Conservation (phyloP, 169 alveolate species). For the Cystoisospora suis region DNA sequence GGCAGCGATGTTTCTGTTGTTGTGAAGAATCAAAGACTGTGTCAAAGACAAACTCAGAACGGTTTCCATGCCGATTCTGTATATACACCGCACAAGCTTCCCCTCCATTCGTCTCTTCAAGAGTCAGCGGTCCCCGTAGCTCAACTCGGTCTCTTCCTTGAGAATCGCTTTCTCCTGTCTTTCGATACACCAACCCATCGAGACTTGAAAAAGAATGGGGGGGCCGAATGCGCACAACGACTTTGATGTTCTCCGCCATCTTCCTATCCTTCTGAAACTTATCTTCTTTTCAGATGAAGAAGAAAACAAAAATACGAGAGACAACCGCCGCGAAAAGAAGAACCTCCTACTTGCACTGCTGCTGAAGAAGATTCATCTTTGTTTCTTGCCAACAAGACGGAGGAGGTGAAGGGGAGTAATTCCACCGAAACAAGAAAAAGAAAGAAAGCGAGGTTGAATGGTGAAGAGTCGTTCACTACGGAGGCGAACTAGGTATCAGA, state of each 20-base stretch:
- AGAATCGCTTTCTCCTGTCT: neutral
- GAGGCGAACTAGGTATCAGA: too few species aligned
- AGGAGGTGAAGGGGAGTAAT: neutral
- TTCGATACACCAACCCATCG: neutral
- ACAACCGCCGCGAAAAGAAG: neutral
- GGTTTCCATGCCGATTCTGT: neutral
- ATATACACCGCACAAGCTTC: neutral
- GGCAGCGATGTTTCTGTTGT: neutral
- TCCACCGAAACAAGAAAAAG: neutral
- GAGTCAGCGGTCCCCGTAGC: neutral
- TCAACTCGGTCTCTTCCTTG: too few species aligned
- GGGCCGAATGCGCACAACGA: conserved; percentile 33
- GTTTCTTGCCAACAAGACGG: neutral
- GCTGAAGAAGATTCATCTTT: neutral
- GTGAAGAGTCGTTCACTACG: too few species aligned
- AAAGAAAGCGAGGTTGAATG: neutral
- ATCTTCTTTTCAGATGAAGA: neutral
- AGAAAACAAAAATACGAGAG: too few species aligned
- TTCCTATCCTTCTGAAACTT: neutral
- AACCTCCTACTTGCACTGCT: neutral
- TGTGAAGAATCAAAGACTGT: neutral
- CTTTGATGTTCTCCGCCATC: conserved; percentile 2
- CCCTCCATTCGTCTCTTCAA: neutral
- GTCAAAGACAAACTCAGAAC: neutral
- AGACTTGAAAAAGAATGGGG: neutral